Evolutionary conservation across 2,329 filamentous ascomycete species (phyloP).

Genomic region (Aspergillus brunneoviolaceus): DNA sequence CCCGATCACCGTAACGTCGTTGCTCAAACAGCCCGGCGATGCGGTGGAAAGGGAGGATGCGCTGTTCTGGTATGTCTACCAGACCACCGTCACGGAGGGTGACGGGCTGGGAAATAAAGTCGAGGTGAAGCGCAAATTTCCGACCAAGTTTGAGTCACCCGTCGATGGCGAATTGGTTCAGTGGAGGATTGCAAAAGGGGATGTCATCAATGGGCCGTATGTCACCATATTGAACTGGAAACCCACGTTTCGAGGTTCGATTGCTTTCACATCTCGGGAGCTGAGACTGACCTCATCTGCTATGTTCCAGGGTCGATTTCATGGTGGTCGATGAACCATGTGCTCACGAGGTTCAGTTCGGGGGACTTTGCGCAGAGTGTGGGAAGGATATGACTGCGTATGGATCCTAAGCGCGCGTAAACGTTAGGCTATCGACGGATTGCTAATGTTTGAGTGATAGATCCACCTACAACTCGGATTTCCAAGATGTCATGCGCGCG

Average conservation of each 20-base stretch:
- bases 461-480: conserved; percentile 77
- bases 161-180: conserved; percentile 74
- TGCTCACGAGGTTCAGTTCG: conserved; percentile 85
- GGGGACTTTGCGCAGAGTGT: conserved; percentile 85
- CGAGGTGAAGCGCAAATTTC: conserved; percentile 67
- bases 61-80: conserved; percentile 85
- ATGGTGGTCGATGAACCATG: conserved; percentile 88
- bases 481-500: conserved; percentile 77
- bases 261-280: conserved; percentile 7
- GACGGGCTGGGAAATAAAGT: conserved; percentile 73
- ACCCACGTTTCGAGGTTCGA: background rate
- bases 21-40: conserved; percentile 75
- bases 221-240: conserved; percentile 17
- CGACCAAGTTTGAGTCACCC: conserved; percentile 78
- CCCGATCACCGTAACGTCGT: conserved; percentile 85
- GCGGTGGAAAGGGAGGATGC: conserved; percentile 71
- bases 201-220: conserved; percentile 46
- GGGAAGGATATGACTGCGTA: conserved; percentile 93
- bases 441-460: conserved; percentile 24
- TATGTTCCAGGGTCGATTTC: conserved; percentile 49
- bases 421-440: background rate
- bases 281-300: conserved; percentile 33
- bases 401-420: conserved; percentile 23
- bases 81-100: conserved; percentile 66
- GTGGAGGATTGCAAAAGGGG: conserved; percentile 65